Evolutionary conservation across 1,284 basidiomycete genomes (phyloP), one percentile per base, ranked within the genome.

Genomic region (Leucoagaricus sp.): DNA sequence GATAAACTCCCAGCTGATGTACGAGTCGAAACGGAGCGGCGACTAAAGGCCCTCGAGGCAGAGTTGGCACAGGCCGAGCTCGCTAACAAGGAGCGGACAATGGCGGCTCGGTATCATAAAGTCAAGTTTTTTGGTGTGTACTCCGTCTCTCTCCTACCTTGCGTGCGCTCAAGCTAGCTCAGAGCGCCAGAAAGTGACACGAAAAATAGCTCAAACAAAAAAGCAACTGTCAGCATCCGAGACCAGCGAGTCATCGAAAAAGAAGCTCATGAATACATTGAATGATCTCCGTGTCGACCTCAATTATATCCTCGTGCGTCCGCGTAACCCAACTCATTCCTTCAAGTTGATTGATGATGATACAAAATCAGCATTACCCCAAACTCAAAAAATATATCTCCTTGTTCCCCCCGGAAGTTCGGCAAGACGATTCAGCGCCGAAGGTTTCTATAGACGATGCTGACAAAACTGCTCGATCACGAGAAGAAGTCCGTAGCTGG

Each of bases 41-140:
- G 89, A 57, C 68, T 92, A 42, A 86, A 84, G 63, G 80, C 86
- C 1, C 78, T 95, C 7, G 86, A 94, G 68, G 79, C 78, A 6
- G 93, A 96, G 65, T 78, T 95, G 17, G 67, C 68, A 19, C 69
- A 89, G 65, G 82, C 80, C 0, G 91, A 94, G 67, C 75, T 88
- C 19, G 81, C 80, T 26, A 80, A 76, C 60, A 89, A 89, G 65
- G 93, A 94, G 70, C 83, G 86, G 48, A 75, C 83, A 47, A 76
- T 91, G 63, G 89, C 91, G 0, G 72, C 80, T 42, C 82, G 82
- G 61, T 96, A 96, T 70, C 93, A 94, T 65, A 91, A 85, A 72
- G 76, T 93, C 66, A 95, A 93, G 71, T 95, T 95, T 74, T 95
- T 95, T 62, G 93, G 92, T 92, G 61, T 60, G 85, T 75, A 49